Evolutionary conservation across 192 early-diverging fungal species (phyloP), one percentile per base, ranked within the genome.

Genomic region (Phlyctochytrium bullatum): DNA sequence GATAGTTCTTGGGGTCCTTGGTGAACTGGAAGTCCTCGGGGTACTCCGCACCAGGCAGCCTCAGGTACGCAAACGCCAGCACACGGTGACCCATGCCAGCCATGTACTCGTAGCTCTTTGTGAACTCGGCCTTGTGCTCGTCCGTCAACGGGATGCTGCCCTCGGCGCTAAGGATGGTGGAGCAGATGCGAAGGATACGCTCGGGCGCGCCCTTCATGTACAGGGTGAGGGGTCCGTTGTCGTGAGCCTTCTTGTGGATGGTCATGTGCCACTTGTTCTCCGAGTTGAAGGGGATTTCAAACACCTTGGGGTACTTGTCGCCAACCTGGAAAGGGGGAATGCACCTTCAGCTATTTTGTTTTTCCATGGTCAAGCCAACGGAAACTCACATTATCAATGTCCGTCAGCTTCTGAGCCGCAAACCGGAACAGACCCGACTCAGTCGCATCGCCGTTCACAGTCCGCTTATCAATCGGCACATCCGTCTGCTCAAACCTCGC

Each of bases 201-300:
- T 98, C 96, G 16, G 96, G 96, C 4, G 96, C 96, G 33, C 96
- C 96, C 79, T 98, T 97, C 53, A 97, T 86, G 77, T 89, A 89
- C 23, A 95, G 77, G 20, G 89, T 94, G 54, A 92, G 77, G 20
- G 77, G 64, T 30, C 92, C 91, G 40, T 76, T 76, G 28, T 74
- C 73, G 68, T 92, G 91, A 36, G 78, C 63, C 77, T 92, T 92
- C 62, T 81, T 74, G 73, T 96, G 93, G 64, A 98, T 91, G 6
- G 92, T 88, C 85, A 96, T 88, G 67, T 86, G 87, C 94, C 92
- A 95, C 74, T 98, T 98, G 86, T 89, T 95, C 30, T 77, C 70
- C 28, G 92, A 93, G 82, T 93, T 98, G 85, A 98, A 96, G 20
- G 95, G 95, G 34, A 98, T 89, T 76, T 98, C 95, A 79, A 96